Evolutionary conservation across 495 filamentous ascomycete genomes (phyloP).

Genomic region (Wilcoxina mikolae): DNA sequence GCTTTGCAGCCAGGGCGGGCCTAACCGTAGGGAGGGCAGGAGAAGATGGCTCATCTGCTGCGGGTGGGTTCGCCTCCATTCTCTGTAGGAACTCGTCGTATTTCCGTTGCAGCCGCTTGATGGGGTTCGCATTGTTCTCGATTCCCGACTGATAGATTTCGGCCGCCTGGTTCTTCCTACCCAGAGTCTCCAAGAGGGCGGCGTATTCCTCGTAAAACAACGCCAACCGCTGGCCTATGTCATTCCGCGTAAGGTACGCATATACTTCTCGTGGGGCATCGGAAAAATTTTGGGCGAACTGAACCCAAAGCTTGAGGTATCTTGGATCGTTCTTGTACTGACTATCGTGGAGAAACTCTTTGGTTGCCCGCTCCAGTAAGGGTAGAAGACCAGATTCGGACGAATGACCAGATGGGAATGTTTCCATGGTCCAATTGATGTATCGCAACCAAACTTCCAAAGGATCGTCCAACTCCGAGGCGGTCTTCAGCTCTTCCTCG

Average conservation of each 20-base stretch:
- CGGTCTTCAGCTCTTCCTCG: slow-evolving; percentile 61
- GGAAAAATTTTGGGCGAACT: slow-evolving; percentile 82
- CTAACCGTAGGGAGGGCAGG: slow-evolving; percentile 73
- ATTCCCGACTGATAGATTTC: slow-evolving; percentile 84
- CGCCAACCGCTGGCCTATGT: slow-evolving; percentile 72
- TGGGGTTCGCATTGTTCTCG: slow-evolving; percentile 71
- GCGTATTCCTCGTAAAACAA: slow-evolving; percentile 98
- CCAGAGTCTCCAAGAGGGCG: slow-evolving; percentile 71
- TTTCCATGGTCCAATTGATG: slow-evolving; percentile 87
- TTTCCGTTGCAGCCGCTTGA: slow-evolving; percentile 66
- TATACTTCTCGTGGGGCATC: slow-evolving; percentile 86
- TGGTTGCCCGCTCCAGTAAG: slow-evolving; percentile 81
- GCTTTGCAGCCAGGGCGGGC: slow-evolving; percentile 71
- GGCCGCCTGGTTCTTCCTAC: slow-evolving; percentile 79
- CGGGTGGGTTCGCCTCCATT: slow-evolving; percentile 45
- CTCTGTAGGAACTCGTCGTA: slow-evolving; percentile 79
- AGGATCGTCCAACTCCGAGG: slow-evolving; percentile 82
- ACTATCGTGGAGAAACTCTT: slow-evolving; percentile 61
- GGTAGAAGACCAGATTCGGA: slow-evolving; percentile 85
- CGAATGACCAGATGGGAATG: slow-evolving; percentile 85
- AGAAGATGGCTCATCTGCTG: slow-evolving; percentile 52
- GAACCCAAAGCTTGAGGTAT: slow-evolving; percentile 84
- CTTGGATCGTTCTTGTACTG: slow-evolving; percentile 92
- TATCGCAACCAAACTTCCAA: slow-evolving; percentile 94
- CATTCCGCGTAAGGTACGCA: slow-evolving; percentile 75